Percentiles rank a stretch among this genome's conserved stretches.
Evolutionary conservation across 164 flowering plant genomes (phyloP).

Genomic region (Liriodendron chinense): DNA sequence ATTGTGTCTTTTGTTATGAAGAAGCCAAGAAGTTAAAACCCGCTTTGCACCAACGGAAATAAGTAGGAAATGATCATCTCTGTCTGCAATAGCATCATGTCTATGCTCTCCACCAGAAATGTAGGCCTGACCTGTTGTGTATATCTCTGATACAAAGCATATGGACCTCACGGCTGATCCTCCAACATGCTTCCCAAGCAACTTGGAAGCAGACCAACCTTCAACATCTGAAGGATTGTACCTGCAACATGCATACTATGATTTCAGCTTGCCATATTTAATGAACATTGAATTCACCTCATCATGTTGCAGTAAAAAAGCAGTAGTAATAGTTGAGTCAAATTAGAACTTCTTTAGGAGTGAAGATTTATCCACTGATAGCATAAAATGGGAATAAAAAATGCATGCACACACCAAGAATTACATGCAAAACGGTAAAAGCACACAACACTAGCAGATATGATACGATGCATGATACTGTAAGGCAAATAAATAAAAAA

Average conservation of each 20-base stretch:
- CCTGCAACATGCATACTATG: slow-evolving; percentile 34
- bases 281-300: not conserved
- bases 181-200: slow-evolving; percentile 97
- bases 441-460: not conserved
- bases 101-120: slow-evolving; percentile 16
- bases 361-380: not conserved
- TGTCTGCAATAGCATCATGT: slow-evolving; percentile 17
- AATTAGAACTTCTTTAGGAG: not conserved
- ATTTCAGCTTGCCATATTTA: slow-evolving; percentile 10
- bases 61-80: slow-evolving; percentile 48
- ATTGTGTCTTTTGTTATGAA: slow-evolving; percentile 31
- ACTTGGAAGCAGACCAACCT: slow-evolving; percentile 67
- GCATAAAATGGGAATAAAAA: not conserved
- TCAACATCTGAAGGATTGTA: slow-evolving; percentile 37
- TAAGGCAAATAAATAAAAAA: not conserved
- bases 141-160: slow-evolving; percentile 59
- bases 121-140: slow-evolving; percentile 22
- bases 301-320: not conserved
- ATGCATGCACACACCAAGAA: not conserved
- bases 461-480: not conserved
- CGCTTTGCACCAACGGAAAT: slow-evolving; percentile 97
- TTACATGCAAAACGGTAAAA: not conserved
- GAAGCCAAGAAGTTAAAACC: slow-evolving; percentile 86
- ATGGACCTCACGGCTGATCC: slow-evolving; percentile 97
- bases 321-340: not conserved